Evolutionary conservation across 108 stramenopile species (phyloP), one percentile per base, ranked within the genome.

Genomic region (Pseudonitzschia delicatissima): DNA sequence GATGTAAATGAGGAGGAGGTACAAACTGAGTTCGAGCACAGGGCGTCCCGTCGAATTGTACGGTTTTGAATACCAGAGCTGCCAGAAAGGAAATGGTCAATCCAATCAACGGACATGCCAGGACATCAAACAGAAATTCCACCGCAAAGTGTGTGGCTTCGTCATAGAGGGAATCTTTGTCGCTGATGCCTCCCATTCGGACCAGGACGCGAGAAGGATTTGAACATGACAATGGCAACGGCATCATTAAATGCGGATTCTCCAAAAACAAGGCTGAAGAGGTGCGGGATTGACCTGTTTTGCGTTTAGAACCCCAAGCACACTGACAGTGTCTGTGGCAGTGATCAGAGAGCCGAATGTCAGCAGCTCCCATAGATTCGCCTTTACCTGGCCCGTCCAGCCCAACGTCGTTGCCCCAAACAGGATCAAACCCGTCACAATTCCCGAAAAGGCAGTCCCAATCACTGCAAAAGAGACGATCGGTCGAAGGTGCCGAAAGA

Each of bases 171-270:
- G 25, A 28, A 27, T 28, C 37, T 4, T 34, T 39, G 39, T 59
- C 32, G 2, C 55, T 44, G 31, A 57, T 42, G 9, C 42, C 64
- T 23, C 63, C 42, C 17, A 58, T 48, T 32, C 47, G 13, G 27
- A 73, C 47, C 12, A 49, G 34, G n/a, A n/a, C 26, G 37, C 5
- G 73, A 67, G 25, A 78, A 80, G 0, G 90, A 71, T 8, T 83
- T 61, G 71, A 84, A 92, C 5, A 92, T 63, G 21, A 90, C 88
- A 37, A 95, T 62, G 8, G 86, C 86, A 20, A 92, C 94, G 11
- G 91, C 94, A 66, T 95, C 94, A 57, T 92, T 95, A 6, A 95
- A 58, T 7, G 90, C 94, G 44, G 57, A 61, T 72, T 94, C 93
- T 25, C 94, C 94, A 76, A 95, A 95, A 5, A 91, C 87, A 4